Base-by-base conservation (phyloP, 1,284 basidiomycete genomes). In the Tilletia setariae region DNA sequence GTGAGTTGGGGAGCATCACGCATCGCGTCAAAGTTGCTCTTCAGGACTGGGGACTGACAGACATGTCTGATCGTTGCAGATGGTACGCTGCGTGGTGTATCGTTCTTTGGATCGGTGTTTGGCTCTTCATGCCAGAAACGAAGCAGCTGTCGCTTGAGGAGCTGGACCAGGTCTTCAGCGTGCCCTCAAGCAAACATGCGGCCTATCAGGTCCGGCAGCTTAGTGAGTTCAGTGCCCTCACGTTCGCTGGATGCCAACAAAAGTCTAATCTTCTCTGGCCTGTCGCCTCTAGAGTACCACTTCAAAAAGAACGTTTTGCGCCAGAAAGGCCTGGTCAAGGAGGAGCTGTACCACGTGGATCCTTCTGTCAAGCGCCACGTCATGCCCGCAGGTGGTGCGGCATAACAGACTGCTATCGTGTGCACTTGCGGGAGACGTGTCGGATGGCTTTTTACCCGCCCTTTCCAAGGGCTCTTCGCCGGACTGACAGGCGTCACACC, bases 131-230 rank as follows among this genome's bases (percentile, higher is more conserved):
- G 6, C 90, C 90, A 47, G 91, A 93, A 85, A 93, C 91, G 42
- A 93, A 91, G 84, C 86, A 88, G 1, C 86, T 89, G 67, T 89
- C 90, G 1, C 86, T 94, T 32, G 91, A 93, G 80, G 88, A 89
- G 79, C 84, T 89, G 62, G 88, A 89, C 75, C 67, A 75, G 35
- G 84, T 93, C 65, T 93, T 93, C 84, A 86, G 86, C 42, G 87
- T 92, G 1, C 89, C 90, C 1, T 88, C 88, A 23, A 78, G 76
- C 21, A 83, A 84, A 9, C 47, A 65, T 30, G 47, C 47, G 8
- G 44, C 30, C 16, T 90, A 90, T 42, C 69, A 70, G 32, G 2
- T 70, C 25, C 67, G 59, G 11, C 67, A 69, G 65, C 47, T 71
- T 13, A 51, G 65, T n/a, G 68, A 69, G 66, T 67, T 63, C n/a